Base-by-base conservation (phyloP, 192 early-diverging fungal genomes). In the Kickxella alabastrina region DNA sequence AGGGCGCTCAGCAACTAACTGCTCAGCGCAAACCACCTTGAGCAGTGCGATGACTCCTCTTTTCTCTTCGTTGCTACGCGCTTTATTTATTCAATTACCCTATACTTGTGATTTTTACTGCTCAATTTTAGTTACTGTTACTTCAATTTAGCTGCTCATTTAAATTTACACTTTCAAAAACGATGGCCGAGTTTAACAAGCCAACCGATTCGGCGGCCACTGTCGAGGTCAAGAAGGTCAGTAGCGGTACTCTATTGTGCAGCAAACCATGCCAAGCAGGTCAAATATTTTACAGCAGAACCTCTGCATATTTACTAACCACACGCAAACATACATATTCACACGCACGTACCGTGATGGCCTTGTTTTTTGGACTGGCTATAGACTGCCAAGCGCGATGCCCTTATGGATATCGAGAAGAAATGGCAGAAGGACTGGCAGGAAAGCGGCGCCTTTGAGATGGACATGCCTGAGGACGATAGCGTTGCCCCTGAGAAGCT, bases 351-450 rank as follows among this genome's bases (percentile, higher is more conserved):
- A 17, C 23, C 15, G 27, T 15, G 14, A 19, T 22, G 4, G n/a
- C 2, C 25, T 6, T 21, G 3, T 19, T 22, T 10, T 31, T 42
- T 52, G 6, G 44, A 23, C 25, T 36, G 17, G 10, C n/a, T 53
- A 12, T 71, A 76, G 73, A 88, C 87, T 10, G 79, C 68, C 48
- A 93, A 92, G 75, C 83, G 87, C 48, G 91, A 95, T 65, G 67
- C 81, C 28, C 82, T 95, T 41, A 68, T 83, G 24, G 78, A 74
- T 1, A 79, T 91, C 34, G 94, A 97, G 77, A 73, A 68, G 24
- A 77, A 83, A 43, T 78, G 81, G 54, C 92, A 95, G 67, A 58
- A 78, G 31, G 48, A 79, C 35, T 99, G 97, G 97, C 83, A 91
- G 44, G 70, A 79, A 9, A 67, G 50, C 18, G 80, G 82, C 35